Percentiles rank a stretch among this genome's conserved stretches.
phyloP scores from a whole-genome alignment of 148 eudicot genomes.

The Limonium bicolor region DNA sequence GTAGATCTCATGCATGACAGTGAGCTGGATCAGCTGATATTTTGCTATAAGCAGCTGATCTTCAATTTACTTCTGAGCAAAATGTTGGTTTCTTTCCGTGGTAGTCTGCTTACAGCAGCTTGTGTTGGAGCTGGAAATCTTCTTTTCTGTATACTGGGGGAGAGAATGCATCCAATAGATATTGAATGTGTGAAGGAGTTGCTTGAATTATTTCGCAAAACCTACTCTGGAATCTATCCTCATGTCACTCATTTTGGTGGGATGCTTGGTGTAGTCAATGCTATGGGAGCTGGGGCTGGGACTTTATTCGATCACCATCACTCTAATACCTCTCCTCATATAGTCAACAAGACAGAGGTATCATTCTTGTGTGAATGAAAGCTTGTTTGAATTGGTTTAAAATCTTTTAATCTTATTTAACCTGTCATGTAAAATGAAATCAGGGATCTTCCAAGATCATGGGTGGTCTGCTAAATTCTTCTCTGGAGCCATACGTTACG shows the following conservation, averaged over 20 bases:
- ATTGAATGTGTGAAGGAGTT: conserved; percentile 33
- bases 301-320: conserved; percentile 16
- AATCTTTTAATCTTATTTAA: neutral
- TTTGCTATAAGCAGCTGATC: conserved; percentile 42
- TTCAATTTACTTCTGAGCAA: conserved; percentile 31
- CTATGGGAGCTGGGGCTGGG: conserved; percentile 85
- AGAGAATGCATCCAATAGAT: conserved; percentile 44
- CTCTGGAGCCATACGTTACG: conserved; percentile 35
- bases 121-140: conserved; percentile 73
- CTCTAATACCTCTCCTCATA: conserved; percentile 10
- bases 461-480: conserved; percentile 47
- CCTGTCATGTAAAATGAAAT: neutral
- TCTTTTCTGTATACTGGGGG: conserved; percentile 51
- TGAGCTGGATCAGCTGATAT: conserved; percentile 38
- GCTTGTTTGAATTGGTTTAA: neutral
- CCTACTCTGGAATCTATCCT: conserved; percentile 48
- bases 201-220: conserved; percentile 33
- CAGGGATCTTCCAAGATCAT: conserved; percentile 45
- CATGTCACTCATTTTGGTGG: conserved; percentile 77
- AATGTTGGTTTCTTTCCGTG: conserved; percentile 31
- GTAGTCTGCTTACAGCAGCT: conserved; percentile 67
- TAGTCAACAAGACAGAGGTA: conserved; percentile 33
- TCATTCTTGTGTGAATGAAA: neutral
- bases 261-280: conserved; percentile 76
- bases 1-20: conserved; percentile 55